Conservation (phyloP, 805 yeast species). For the Metschnikowia anglica region DNA sequence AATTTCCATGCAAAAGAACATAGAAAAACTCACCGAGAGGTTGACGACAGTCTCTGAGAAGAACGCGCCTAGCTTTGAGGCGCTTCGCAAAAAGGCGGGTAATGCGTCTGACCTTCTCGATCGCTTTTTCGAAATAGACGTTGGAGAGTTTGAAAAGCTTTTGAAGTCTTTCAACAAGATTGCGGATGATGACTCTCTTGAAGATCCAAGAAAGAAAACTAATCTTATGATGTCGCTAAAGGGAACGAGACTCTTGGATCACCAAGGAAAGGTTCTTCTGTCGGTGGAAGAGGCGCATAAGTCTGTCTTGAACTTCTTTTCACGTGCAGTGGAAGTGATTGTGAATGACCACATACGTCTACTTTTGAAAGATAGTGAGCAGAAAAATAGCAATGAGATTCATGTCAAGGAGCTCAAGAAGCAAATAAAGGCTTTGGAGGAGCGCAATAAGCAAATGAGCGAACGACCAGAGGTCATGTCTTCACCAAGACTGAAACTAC, state of each 20-base stretch:
- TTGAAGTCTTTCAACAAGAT: conserved; percentile 51
- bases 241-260: conserved; percentile 12
- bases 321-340: conserved; percentile 59
- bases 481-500: conserved; percentile 42
- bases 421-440: conserved; percentile 20
- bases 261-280: background rate
- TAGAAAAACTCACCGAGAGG: conserved; percentile 41
- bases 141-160: conserved; percentile 50
- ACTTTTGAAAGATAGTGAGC: conserved; percentile 36
- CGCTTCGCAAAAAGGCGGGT: conserved; percentile 2
- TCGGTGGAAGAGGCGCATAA: conserved; percentile 36
- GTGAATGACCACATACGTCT: conserved; percentile 54
- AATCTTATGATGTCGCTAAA: conserved; percentile 35
- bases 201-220: conserved; percentile 57
- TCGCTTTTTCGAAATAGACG: conserved; percentile 41
- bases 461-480: conserved; percentile 22
- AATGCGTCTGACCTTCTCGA: conserved; percentile 26
- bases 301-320: conserved; percentile 52
- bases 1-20: conserved; percentile 32
- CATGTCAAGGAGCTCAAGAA: conserved; percentile 25
- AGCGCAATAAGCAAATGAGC: conserved; percentile 29
- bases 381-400: background rate
- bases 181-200: conserved; percentile 56
- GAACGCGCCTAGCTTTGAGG: conserved; percentile 20
- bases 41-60: conserved; percentile 20